Percentiles rank a stretch among this genome's conserved stretches.
phyloP scores from a whole-genome alignment of 2,329 filamentous ascomycete species.

The Ascochyta fabae region DNA sequence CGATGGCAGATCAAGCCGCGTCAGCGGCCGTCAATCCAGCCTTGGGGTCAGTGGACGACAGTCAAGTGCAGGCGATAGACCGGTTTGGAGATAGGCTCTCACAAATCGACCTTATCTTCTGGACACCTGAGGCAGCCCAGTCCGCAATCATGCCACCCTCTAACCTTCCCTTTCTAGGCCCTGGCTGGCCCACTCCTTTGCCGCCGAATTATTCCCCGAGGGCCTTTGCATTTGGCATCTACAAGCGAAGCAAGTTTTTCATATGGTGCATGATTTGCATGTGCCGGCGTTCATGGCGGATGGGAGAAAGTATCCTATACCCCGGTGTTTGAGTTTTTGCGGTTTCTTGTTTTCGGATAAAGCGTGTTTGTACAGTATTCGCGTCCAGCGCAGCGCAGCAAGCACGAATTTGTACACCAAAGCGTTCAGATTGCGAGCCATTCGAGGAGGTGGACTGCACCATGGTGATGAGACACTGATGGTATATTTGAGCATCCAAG shows the following conservation, averaged over 20 bases:
- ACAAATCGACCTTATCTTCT: conserved; percentile 15
- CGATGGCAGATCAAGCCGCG: conserved; percentile 33
- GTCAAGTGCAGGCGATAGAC: conserved; percentile 28
- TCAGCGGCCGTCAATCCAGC: conserved; percentile 34
- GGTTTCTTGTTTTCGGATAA: conserved; percentile 4
- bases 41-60: conserved; percentile 22
- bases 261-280: conserved; percentile 14
- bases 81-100: conserved; percentile 35
- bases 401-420: background rate
- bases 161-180: background rate
- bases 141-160: background rate
- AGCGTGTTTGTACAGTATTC: conserved; percentile 1
- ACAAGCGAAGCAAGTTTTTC: background rate
- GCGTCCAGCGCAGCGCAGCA: background rate
- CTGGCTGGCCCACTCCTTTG: conserved; percentile 6
- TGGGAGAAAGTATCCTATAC: conserved; percentile 38
- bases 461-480: background rate
- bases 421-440: background rate
- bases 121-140: background rate
- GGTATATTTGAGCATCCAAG: background rate
- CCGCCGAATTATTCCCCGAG: background rate
- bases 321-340: conserved; percentile 16
- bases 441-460: background rate
- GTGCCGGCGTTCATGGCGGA: conserved; percentile 23
- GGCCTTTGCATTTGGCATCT: background rate